Base-by-base conservation (phyloP, 2,329 filamentous ascomycete genomes). In the Fusarium nisikadoi region DNA sequence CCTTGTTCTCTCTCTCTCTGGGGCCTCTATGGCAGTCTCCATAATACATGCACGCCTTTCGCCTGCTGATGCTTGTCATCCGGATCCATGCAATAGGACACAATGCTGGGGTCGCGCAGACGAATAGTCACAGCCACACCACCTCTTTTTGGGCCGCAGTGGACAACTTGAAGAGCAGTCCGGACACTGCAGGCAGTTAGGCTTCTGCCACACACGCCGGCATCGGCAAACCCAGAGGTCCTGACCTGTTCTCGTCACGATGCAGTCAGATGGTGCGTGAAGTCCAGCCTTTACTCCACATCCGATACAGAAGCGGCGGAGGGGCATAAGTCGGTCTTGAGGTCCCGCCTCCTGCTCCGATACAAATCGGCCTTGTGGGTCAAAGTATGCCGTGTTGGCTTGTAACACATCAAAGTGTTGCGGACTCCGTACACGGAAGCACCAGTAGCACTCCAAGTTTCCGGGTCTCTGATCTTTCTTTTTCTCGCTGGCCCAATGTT, bases 371-470 rank as follows among this genome's bases (percentile, higher is more conserved):
- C 80, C 80, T 17, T 70, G 68, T 35, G 62, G 56, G 68, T 83
- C 81, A 45, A 83, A 67, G 62, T 78, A 80, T 23, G 79, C 78
- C 19, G 75, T 75, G 42, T 78, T 75, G 7, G 78, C 76, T 62
- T 83, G 82, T 20, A 80, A 73, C 62, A 78, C 76, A 64, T 84
- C 81, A 68, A 84, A 84, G 63, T 80, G 77, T 43, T 81, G 79
- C 9, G 82, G 81, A 6, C 76, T 75, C 47, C 82, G 79, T n/a
- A 84, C 81, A 4, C 81, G 79, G 65, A 81, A 84, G 75, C 83
- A 84, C 31, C 82, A 75, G 70, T 83, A 84, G 70, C 82, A 84
- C 65, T 83, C 82, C 47, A 82, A 81, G 70, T 84, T 84, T 20
- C 82, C 82, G 1, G 82, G 82, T 55, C 79, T 77, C 65, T 82